phyloP scores from a whole-genome alignment of 441 rosid species.

The Francoa sonchifolia region DNA sequence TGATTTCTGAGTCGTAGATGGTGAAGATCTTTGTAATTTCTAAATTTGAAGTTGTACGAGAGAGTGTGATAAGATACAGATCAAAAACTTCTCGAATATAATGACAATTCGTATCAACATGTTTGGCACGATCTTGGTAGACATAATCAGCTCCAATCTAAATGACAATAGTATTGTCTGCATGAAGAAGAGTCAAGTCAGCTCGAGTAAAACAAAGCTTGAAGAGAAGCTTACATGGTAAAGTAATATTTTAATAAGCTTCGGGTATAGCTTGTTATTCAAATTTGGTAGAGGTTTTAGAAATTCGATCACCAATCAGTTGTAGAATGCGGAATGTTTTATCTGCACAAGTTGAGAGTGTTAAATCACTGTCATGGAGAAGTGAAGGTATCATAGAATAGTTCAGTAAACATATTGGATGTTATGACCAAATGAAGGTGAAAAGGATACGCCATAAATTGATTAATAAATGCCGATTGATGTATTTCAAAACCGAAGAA shows the following conservation, averaged over 20 bases:
- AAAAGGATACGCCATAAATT: not conserved
- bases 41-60: not conserved
- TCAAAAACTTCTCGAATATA: not conserved
- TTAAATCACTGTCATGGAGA: not conserved
- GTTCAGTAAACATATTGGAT: too few species aligned
- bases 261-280: not conserved
- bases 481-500: not conserved
- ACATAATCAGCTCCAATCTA: not conserved
- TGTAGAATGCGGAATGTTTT: too few species aligned
- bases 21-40: not conserved
- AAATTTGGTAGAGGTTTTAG: not conserved
- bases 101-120: not conserved
- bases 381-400: not conserved
- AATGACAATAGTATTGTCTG: not conserved
- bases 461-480: not conserved
- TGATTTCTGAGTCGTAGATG: not conserved
- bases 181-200: not conserved
- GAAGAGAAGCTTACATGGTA: not conserved
- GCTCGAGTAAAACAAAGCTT: not conserved
- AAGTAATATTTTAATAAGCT: not conserved
- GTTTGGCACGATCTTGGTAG: not conserved
- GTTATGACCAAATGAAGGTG: too few species aligned
- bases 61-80: constrained; percentile 1
- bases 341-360: too few species aligned
- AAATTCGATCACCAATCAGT: not conserved